These are phyloP conservation scores for Pochonia chlamydosporia DNA, from an alignment of 2,329 filamentous ascomycete species.

Conservation along the genomic window DNA sequence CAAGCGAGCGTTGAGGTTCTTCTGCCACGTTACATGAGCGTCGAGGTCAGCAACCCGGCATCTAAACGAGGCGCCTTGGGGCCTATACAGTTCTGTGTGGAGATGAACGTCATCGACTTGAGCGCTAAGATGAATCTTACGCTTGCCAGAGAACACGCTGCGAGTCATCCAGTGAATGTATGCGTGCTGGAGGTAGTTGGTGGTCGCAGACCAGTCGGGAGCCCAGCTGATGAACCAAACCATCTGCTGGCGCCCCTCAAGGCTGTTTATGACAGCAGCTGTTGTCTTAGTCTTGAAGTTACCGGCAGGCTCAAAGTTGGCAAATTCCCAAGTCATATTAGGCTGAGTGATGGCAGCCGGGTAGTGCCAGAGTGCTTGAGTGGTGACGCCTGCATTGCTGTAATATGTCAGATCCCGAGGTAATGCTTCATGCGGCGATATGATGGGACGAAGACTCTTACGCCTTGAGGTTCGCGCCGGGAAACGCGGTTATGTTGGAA, in stretches of 20 bases:
- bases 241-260: constrained; percentile 53
- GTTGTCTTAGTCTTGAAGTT: constrained; percentile 32
- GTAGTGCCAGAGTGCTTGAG: constrained; percentile 51
- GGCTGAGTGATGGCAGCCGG: constrained; percentile 49
- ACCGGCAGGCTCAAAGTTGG: constrained; percentile 42
- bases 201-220: constrained; percentile 38
- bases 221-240: constrained; percentile 52
- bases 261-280: constrained; percentile 55
- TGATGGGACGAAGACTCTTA: not conserved
- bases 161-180: constrained; percentile 59
- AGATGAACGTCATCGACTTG: constrained; percentile 61
- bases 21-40: constrained; percentile 37
- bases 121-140: constrained; percentile 47
- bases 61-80: constrained; percentile 42
- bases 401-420: constrained; percentile 20
- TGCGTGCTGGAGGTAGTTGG: constrained; percentile 54
- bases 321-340: constrained; percentile 47
- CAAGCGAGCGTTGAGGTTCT: constrained; percentile 37
- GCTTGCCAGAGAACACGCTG: constrained; percentile 51
- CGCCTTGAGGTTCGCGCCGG: not conserved
- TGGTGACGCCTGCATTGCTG: constrained; percentile 39
- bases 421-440: constrained; percentile 21
- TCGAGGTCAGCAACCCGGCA: constrained; percentile 40
- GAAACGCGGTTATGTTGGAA: not conserved
- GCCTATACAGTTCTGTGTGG: constrained; percentile 41